phyloP scores from a whole-genome alignment of 78 protist genomes.

The Isochrysis galbana region DNA sequence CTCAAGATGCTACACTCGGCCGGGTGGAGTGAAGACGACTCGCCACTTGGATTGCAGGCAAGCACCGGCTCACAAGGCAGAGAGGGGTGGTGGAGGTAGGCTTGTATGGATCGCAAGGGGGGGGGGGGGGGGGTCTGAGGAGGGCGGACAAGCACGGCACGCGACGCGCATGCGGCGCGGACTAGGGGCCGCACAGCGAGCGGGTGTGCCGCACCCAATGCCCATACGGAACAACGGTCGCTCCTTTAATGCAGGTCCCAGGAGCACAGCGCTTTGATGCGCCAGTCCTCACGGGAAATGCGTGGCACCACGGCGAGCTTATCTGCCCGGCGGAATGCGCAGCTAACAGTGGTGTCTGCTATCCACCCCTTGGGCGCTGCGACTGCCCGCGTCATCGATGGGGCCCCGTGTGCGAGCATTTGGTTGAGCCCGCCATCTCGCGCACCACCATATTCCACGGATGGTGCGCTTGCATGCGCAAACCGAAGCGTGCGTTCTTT shows the following conservation, averaged over 20 bases:
- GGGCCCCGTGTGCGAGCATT: neutral
- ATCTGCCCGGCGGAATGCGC: neutral
- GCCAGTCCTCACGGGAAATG: neutral
- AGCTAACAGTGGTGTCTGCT: neutral
- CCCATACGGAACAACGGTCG: neutral
- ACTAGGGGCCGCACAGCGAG: too few relatives aligned
- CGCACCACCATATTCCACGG: neutral
- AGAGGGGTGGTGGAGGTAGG: neutral
- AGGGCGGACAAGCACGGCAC: too few relatives aligned
- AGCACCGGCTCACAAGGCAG: neutral
- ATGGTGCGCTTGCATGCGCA: neutral
- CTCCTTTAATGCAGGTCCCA: neutral
- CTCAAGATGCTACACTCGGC: neutral
- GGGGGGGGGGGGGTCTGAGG: too few relatives aligned
- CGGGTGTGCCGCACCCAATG: too few relatives aligned
- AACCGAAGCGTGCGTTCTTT: neutral
- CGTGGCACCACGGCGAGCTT: neutral
- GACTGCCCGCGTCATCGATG: constrained; percentile 5
- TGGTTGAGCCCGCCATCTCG: neutral
- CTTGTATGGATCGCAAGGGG: too few relatives aligned
- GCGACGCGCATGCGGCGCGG: too few relatives aligned
- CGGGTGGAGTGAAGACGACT: neutral
- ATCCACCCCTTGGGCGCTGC: neutral
- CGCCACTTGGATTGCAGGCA: neutral
- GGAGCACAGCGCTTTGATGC: neutral